A percentile compares a stretch with the other conserved stretches of the same genome.
These are phyloP conservation scores for Penicillium fuscoglaucum DNA, from an alignment of 2,329 filamentous ascomycete genomes.

Conservation along the genomic window DNA sequence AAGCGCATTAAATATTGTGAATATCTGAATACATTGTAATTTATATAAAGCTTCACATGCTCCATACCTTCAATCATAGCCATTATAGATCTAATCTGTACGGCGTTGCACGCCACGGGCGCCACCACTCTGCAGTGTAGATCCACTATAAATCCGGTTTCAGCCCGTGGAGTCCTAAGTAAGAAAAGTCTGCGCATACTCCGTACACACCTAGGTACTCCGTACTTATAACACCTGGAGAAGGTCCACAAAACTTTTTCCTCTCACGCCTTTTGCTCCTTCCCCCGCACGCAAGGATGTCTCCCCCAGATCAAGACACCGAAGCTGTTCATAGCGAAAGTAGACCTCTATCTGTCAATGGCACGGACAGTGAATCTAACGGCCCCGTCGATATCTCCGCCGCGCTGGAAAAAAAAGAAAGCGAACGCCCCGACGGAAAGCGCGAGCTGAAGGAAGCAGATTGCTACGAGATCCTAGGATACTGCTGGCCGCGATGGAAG, in stretches of 20 bases:
- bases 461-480: constrained; percentile 64
- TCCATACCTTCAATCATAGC: background rate
- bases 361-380: background rate
- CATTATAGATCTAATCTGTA: background rate
- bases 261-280: background rate
- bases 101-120: background rate
- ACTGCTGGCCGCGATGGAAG: constrained; percentile 48
- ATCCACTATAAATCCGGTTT: constrained; percentile 15
- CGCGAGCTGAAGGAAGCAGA: constrained; percentile 51
- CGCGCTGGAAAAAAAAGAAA: constrained; percentile 19
- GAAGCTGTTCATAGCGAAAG: constrained; percentile 1
- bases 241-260: background rate
- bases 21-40: background rate
- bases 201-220: background rate
- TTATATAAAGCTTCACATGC: background rate
- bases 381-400: constrained; percentile 1
- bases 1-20: fast-evolving
- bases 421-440: constrained; percentile 11
- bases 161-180: background rate
- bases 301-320: constrained; percentile 4
- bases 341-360: background rate
- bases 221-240: constrained; percentile 8
- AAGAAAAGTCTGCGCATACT: constrained; percentile 4
- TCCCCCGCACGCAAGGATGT: constrained; percentile 4
- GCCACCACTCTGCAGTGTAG: background rate